These are phyloP conservation scores for Porcisia deanei DNA, from an alignment of 208 protist species.

Conservation along the genomic window DNA sequence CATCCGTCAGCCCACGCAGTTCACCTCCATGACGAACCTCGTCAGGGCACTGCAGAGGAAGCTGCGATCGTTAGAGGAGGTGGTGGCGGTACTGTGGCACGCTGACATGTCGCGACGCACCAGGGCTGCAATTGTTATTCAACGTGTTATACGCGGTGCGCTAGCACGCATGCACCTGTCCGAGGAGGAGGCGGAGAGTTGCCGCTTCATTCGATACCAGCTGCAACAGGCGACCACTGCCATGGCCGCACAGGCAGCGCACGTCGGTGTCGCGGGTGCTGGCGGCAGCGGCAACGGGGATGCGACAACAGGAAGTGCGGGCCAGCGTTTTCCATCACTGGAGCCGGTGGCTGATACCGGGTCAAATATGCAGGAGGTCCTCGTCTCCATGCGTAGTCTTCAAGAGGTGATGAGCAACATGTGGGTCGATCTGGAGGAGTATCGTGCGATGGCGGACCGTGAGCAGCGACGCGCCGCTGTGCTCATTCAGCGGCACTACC, in stretches of 20 bases:
- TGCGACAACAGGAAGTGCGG: background rate
- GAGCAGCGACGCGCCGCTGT: slow-evolving; percentile 60
- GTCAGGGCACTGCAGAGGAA: slow-evolving; percentile 81
- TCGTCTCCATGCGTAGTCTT: slow-evolving; percentile 49
- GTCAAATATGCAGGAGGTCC: slow-evolving; percentile 47
- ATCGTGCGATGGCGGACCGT: slow-evolving; percentile 43
- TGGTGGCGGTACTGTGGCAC: slow-evolving; percentile 74
- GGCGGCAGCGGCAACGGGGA: slow-evolving; percentile 1
- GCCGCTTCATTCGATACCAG: slow-evolving; percentile 44
- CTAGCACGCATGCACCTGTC: slow-evolving; percentile 48
- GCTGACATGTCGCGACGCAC: slow-evolving; percentile 57
- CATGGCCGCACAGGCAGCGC: slow-evolving; percentile 2
- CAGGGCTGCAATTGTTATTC: slow-evolving; percentile 61
- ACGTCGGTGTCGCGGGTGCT: background rate
- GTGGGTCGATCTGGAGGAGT: slow-evolving; percentile 69
- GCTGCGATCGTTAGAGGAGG: slow-evolving; percentile 51
- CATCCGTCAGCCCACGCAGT: slow-evolving; percentile 16
- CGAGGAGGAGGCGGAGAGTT: slow-evolving; percentile 31
- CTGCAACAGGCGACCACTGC: slow-evolving; percentile 23
- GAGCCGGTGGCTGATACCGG: slow-evolving; percentile 21
- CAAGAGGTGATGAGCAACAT: slow-evolving; percentile 63
- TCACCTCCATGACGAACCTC: slow-evolving; percentile 27
- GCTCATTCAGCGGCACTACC: slow-evolving; percentile 79
- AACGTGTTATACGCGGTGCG: slow-evolving; percentile 57
- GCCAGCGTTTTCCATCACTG: slow-evolving; percentile 19